Evolutionary conservation across 371 early-diverging fungal genomes (phyloP).

Genomic region (Rhizopus arrhizus): DNA sequence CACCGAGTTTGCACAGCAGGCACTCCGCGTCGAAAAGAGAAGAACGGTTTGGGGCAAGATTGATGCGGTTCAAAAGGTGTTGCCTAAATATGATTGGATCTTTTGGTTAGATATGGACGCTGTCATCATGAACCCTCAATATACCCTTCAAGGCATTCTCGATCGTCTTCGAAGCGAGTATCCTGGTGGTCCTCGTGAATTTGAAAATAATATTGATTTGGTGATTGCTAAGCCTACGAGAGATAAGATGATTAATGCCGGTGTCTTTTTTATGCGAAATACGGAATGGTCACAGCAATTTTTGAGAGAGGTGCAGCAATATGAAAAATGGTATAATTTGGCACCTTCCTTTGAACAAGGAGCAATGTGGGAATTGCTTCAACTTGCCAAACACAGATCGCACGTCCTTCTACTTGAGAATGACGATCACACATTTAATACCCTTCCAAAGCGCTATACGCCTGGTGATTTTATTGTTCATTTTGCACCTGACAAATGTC

Average conservation of each 20-base stretch:
- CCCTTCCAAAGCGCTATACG: slow-evolving; percentile 55
- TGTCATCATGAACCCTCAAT: slow-evolving; percentile 54
- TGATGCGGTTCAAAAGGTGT: slow-evolving; percentile 60
- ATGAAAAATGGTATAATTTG: slow-evolving; percentile 49
- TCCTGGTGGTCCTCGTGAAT: slow-evolving; percentile 29
- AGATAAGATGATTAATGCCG: slow-evolving; percentile 63
- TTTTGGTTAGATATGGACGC: slow-evolving; percentile 75
- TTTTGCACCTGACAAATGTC: slow-evolving; percentile 67
- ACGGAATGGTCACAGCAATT: slow-evolving; percentile 61
- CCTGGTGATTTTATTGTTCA: slow-evolving; percentile 67
- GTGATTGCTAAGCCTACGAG: slow-evolving; percentile 51
- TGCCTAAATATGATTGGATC: slow-evolving; percentile 70
- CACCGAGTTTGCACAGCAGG: slow-evolving; percentile 64
- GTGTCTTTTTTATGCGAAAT: slow-evolving; percentile 66
- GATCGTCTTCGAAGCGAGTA: slow-evolving; percentile 34
- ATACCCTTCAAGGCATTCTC: slow-evolving; percentile 33
- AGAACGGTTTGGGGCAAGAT: slow-evolving; percentile 66
- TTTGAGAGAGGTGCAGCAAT: slow-evolving; percentile 53
- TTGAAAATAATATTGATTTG: slow-evolving; percentile 45
- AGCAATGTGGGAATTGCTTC: slow-evolving; percentile 66
- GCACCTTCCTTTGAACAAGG: slow-evolving; percentile 60
- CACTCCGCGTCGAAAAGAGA: slow-evolving; percentile 37
- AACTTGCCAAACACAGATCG: slow-evolving; percentile 27
- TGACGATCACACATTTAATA: slow-evolving; percentile 66
- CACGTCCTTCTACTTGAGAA: slow-evolving; percentile 51